Evolutionary conservation across 2,329 filamentous ascomycete genomes (phyloP).

Genomic region (Passalora sequoiae): DNA sequence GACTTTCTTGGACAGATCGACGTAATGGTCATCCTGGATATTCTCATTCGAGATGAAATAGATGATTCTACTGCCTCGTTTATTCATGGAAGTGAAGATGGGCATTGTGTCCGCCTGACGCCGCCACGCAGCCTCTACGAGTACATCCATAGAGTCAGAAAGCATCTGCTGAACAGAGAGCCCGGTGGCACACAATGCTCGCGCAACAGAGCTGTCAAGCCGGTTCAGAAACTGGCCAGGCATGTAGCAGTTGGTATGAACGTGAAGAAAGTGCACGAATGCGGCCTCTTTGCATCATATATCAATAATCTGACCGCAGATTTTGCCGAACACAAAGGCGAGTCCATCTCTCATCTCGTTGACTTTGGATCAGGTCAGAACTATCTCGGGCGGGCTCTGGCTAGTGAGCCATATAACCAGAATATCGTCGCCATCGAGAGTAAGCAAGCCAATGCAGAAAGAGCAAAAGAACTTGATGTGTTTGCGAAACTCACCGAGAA

Average conservation of each 20-base stretch:
- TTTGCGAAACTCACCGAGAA: slow-evolving; percentile 69
- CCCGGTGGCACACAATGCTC: slow-evolving; percentile 41
- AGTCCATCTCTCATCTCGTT: slow-evolving; percentile 72
- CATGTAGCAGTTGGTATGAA: slow-evolving; percentile 87
- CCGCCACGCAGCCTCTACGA: slow-evolving; percentile 58
- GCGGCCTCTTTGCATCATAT: slow-evolving; percentile 82
- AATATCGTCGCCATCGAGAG: slow-evolving; percentile 89
- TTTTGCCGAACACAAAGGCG: slow-evolving; percentile 44
- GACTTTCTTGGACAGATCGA: slow-evolving; percentile 66
- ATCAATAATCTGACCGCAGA: slow-evolving; percentile 62
- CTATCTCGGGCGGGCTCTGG: slow-evolving; percentile 83
- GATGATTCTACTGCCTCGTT: neutral
- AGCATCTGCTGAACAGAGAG: slow-evolving; percentile 55
- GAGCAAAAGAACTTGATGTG: slow-evolving; percentile 80
- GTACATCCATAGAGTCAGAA: slow-evolving; percentile 67
- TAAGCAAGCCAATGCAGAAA: slow-evolving; percentile 76
- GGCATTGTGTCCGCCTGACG: slow-evolving; percentile 42
- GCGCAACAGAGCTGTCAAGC: slow-evolving; percentile 30
- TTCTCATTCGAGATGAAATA: slow-evolving; percentile 75
- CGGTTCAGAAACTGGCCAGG: slow-evolving; percentile 56
- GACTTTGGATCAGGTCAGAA: slow-evolving; percentile 97
- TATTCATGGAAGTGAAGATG: slow-evolving; percentile 19
- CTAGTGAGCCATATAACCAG: slow-evolving; percentile 77
- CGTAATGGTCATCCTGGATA: slow-evolving; percentile 70
- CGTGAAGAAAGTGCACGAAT: slow-evolving; percentile 91